Percentiles rank a stretch among this genome's conserved stretches.
These are phyloP conservation scores for Exophiala viscosa DNA, from an alignment of 2,329 filamentous ascomycete genomes.

Conservation along the genomic window DNA sequence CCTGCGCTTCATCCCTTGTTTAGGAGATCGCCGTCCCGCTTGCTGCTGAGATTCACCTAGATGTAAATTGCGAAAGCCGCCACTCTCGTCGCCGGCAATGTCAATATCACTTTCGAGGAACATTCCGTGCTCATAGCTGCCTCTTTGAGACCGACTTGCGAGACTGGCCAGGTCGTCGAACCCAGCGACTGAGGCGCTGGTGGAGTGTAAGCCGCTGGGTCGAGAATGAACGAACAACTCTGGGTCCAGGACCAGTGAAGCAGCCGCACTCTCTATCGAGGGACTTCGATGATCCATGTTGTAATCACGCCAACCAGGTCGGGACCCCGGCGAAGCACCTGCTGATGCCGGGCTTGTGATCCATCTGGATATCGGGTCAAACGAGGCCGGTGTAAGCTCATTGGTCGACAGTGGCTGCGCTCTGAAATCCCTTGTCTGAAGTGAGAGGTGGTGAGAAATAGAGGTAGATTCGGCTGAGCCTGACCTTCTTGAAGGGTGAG, in stretches of 20 bases:
- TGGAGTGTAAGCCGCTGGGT: constrained; percentile 42
- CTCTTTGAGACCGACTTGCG: constrained; percentile 52
- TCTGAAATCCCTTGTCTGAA: constrained; percentile 24
- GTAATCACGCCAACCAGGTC: constrained; percentile 40
- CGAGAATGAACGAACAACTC: constrained; percentile 37
- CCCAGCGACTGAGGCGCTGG: constrained; percentile 45
- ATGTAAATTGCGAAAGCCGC: constrained; percentile 36
- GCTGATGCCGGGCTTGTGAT: constrained; percentile 40
- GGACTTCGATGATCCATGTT: constrained; percentile 39
- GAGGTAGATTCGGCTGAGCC: constrained; percentile 34
- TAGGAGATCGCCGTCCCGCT: constrained; percentile 35
- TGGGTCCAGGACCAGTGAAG: constrained; percentile 39
- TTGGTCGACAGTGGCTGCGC: constrained; percentile 16
- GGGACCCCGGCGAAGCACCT: constrained; percentile 40
- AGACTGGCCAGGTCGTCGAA: constrained; percentile 51
- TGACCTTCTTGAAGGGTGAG: constrained; percentile 38
- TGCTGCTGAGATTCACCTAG: constrained; percentile 39
- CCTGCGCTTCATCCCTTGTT: constrained; percentile 59
- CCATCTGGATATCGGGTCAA: constrained; percentile 32
- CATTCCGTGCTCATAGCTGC: constrained; percentile 60
- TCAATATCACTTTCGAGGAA: constrained; percentile 50
- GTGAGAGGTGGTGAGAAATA: constrained; percentile 33
- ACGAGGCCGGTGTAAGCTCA: constrained; percentile 17
- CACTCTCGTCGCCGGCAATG: constrained; percentile 38
- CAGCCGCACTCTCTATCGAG: constrained; percentile 41